Percentiles rank a stretch among this genome's conserved stretches.
phyloP scores from a whole-genome alignment of 371 early-diverging fungal species.

The Globomyces sp. region DNA sequence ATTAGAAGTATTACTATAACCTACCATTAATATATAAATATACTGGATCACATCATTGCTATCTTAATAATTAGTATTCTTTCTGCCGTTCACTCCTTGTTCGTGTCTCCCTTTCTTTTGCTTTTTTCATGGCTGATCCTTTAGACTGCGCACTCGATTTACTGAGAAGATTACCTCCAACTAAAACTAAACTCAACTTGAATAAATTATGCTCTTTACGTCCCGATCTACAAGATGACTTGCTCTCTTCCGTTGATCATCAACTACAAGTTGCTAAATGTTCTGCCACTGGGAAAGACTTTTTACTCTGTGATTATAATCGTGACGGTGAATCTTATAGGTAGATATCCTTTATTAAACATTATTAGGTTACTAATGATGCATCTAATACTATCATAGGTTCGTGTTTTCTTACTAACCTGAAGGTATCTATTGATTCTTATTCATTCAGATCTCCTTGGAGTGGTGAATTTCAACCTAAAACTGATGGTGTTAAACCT shows the following conservation, averaged over 20 bases:
- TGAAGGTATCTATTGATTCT: not conserved
- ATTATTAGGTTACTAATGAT: too few relatives aligned
- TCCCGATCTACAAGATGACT: conserved; percentile 87
- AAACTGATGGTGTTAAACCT: conserved; percentile 74
- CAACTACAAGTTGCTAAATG: conserved; percentile 84
- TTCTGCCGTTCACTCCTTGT: too few relatives aligned
- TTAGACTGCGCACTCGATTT: conserved; percentile 93
- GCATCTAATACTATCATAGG: too few relatives aligned
- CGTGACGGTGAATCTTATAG: conserved; percentile 93
- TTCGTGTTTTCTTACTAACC: not conserved
- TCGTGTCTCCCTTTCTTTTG: too few relatives aligned
- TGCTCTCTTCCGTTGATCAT: conserved; percentile 89
- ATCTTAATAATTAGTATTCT: too few relatives aligned
- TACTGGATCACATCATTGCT: too few relatives aligned
- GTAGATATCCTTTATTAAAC: conserved; percentile 40
- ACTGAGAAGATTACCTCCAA: conserved; percentile 95
- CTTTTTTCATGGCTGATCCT: conserved; percentile 26
- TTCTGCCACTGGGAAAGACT: conserved; percentile 71
- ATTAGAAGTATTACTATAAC: too few relatives aligned
- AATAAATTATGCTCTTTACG: conserved; percentile 72
- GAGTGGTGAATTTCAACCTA: conserved; percentile 93
- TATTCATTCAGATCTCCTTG: conserved; percentile 79
- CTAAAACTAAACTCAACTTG: conserved; percentile 85
- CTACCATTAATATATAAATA: too few relatives aligned
- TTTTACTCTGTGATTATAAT: conserved; percentile 93